phyloP scores from a whole-genome alignment of 257 asterid genomes.

The Phtheirospermum japonicum region DNA sequence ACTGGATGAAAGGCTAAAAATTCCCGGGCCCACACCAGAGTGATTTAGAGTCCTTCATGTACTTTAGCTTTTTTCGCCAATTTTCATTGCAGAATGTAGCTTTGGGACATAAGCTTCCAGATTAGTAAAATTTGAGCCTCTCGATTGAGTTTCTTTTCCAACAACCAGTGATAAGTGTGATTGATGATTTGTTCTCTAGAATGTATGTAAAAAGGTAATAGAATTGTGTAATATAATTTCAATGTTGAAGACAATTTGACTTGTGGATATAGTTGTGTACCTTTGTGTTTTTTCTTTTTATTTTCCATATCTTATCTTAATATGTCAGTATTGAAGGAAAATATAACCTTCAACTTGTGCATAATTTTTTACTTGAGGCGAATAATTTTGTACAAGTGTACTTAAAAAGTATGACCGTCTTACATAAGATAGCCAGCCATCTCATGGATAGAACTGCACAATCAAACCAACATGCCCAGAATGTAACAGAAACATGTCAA shows the following conservation, averaged over 20 bases:
- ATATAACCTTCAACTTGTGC: too few relatives aligned
- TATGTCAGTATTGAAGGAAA: too few relatives aligned
- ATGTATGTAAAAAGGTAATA: constrained; percentile 23
- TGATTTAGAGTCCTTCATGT: not conserved
- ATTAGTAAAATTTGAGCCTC: not conserved
- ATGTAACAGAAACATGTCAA: too few relatives aligned
- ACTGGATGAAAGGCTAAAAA: constrained; percentile 25
- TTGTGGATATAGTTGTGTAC: not conserved
- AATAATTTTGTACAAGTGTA: too few relatives aligned
- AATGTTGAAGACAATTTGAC: not conserved
- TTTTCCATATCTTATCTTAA: too few relatives aligned
- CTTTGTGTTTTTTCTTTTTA: too few relatives aligned
- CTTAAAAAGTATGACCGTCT: too few relatives aligned
- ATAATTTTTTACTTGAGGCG: too few relatives aligned
- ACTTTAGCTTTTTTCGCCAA: too few relatives aligned
- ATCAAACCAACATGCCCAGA: too few relatives aligned
- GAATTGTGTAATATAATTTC: constrained; percentile 12
- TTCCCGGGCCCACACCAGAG: not conserved
- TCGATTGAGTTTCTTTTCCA: not conserved
- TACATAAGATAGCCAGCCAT: too few relatives aligned
- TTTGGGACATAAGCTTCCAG: not conserved
- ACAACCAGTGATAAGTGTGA: constrained; percentile 17
- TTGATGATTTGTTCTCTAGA: constrained; percentile 9
- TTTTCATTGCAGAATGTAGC: constrained; percentile 4
- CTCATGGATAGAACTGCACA: too few relatives aligned